Conservation (phyloP, 495 filamentous ascomycete species). For the Chlorociboria aeruginascens region DNA sequence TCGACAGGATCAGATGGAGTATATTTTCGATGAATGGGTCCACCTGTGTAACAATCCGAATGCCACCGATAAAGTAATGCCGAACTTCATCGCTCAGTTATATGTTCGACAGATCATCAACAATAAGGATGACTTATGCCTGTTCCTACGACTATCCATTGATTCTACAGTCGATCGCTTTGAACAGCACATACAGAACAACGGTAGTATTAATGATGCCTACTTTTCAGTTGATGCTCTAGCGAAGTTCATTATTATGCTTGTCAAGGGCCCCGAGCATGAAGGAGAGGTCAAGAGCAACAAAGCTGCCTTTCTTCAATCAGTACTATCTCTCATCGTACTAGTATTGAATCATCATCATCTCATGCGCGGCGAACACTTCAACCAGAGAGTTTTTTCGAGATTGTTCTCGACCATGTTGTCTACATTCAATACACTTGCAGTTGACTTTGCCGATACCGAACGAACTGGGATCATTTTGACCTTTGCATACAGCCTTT, state of each 20-base stretch:
- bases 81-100: conserved; percentile 76
- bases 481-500: conserved; percentile 59
- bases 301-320: conserved; percentile 58
- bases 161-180: conserved; percentile 66
- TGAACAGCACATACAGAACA: conserved; percentile 51
- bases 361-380: conserved; percentile 64
- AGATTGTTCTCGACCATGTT: conserved; percentile 79
- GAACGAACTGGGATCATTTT: conserved; percentile 55
- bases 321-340: conserved; percentile 61
- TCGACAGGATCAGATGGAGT: conserved; percentile 75
- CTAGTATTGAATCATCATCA: conserved; percentile 80
- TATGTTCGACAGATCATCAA: conserved; percentile 58
- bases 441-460: conserved; percentile 25
- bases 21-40: conserved; percentile 91
- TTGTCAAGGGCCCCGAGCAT: conserved; percentile 53
- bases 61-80: conserved; percentile 55
- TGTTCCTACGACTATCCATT: conserved; percentile 73
- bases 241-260: conserved; percentile 64
- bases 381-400: conserved; percentile 85
- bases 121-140: conserved; percentile 56
- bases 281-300: conserved; percentile 44
- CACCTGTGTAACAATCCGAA: conserved; percentile 63
- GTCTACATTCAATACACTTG: conserved; percentile 38
- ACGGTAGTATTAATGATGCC: conserved; percentile 51
- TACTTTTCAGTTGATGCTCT: conserved; percentile 77